Conservation (phyloP, 495 filamentous ascomycete species). For the Staphylotrichum tortipilum region DNA sequence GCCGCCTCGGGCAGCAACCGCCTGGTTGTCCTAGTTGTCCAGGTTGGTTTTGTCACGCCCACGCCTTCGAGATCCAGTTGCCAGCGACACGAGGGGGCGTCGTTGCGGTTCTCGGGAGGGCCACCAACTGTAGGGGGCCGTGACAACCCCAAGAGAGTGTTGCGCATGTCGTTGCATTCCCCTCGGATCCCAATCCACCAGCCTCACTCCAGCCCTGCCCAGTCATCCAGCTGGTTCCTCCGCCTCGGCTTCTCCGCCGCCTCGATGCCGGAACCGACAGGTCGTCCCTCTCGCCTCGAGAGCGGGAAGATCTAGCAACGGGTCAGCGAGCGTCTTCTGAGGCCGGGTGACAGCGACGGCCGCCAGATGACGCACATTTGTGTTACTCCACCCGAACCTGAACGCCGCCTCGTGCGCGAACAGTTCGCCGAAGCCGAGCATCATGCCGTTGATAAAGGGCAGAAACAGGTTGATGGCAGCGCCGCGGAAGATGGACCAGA, state of each 20-base stretch:
- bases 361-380: slow-evolving; percentile 57
- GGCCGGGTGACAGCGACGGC: neutral
- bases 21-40: no score
- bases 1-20: no score
- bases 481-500: slow-evolving; percentile 76
- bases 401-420: slow-evolving; percentile 94
- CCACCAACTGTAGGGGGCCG: no score
- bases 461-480: slow-evolving; percentile 91
- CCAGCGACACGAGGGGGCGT: no score
- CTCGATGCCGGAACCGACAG: slow-evolving; percentile 48
- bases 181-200: neutral
- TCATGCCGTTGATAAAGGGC: slow-evolving; percentile 95
- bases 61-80: no score
- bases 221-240: slow-evolving; percentile 32
- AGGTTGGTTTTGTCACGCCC: no score
- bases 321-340: neutral
- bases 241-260: slow-evolving; percentile 32
- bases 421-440: slow-evolving; percentile 95
- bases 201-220: slow-evolving; percentile 43
- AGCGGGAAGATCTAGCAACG: slow-evolving; percentile 40
- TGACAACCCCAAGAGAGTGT: no score
- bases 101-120: no score
- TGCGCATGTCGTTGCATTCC: neutral
- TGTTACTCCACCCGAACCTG: slow-evolving; percentile 82
- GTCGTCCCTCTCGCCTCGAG: slow-evolving; percentile 33